Evolutionary conservation across 345 rosid genomes (phyloP).

Genomic region (Cochlearia excelsa): DNA sequence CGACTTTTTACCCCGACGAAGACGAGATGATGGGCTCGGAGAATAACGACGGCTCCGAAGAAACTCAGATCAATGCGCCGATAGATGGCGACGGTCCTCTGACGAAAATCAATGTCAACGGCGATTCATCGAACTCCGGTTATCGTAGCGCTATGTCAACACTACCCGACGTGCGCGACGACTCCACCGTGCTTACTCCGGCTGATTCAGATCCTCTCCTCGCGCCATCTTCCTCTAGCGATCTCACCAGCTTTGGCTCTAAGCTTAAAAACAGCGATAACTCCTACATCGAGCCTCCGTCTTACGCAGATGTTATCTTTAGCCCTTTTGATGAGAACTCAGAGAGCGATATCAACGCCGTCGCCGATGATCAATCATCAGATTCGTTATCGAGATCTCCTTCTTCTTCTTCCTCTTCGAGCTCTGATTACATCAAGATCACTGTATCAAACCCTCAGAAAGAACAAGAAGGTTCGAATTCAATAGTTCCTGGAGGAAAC

Average conservation of each 20-base stretch:
- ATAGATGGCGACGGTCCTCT: slow-evolving; percentile 46
- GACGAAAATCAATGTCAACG: slow-evolving; percentile 23
- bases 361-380: slow-evolving; percentile 51
- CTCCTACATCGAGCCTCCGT: slow-evolving; percentile 86
- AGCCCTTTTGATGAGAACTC: slow-evolving; percentile 69
- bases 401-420: slow-evolving; percentile 39
- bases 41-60: slow-evolving; percentile 49
- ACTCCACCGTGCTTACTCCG: slow-evolving; percentile 42
- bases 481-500: slow-evolving; percentile 75
- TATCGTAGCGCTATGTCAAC: slow-evolving; percentile 69
- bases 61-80: slow-evolving; percentile 50
- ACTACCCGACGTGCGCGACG: slow-evolving; percentile 51
- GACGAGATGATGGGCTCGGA: slow-evolving; percentile 87
- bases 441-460: slow-evolving; percentile 87
- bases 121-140: slow-evolving; percentile 38
- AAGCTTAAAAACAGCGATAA: slow-evolving; percentile 34
- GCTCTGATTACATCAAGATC: slow-evolving; percentile 59
- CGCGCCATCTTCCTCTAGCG: slow-evolving; percentile 39
- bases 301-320: slow-evolving; percentile 81
- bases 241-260: slow-evolving; percentile 36
- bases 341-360: slow-evolving; percentile 54
- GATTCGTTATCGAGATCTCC: slow-evolving; percentile 53
- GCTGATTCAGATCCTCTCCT: slow-evolving; percentile 82
- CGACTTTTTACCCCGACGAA: slow-evolving; percentile 29
- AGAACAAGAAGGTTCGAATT: slow-evolving; percentile 71